phyloP scores from a whole-genome alignment of 768 basidiomycete genomes.

The Lyophyllum shimeji region DNA sequence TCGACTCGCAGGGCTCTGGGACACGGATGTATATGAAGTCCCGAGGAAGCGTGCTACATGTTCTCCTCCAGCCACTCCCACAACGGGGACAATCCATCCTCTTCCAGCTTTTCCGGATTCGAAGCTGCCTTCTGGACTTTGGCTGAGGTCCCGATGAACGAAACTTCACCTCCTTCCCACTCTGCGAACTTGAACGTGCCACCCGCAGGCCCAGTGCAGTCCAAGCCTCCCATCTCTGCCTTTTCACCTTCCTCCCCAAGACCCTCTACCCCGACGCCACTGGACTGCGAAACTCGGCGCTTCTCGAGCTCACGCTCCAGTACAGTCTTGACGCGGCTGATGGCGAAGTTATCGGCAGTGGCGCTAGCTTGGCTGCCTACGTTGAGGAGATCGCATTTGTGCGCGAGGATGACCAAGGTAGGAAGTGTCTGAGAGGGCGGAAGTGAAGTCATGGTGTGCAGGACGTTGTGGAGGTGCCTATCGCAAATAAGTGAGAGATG shows the following conservation, averaged over 20 bases:
- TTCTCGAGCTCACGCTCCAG: constrained; percentile 87
- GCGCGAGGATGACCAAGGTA: constrained; percentile 64
- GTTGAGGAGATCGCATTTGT: constrained; percentile 76
- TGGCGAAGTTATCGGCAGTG: constrained; percentile 46
- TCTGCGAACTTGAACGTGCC: constrained; percentile 69
- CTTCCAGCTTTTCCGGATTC: constrained; percentile 35
- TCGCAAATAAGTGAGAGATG: constrained; percentile 3
- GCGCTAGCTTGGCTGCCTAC: constrained; percentile 35
- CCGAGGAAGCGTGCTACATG: constrained; percentile 24
- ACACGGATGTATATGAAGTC: neutral
- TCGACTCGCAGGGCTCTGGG: too few relatives aligned
- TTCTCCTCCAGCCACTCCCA: constrained; percentile 49
- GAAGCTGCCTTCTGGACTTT: constrained; percentile 20
- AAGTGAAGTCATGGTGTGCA: constrained; percentile 69
- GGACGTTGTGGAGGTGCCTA: constrained; percentile 73
- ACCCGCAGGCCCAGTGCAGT: constrained; percentile 55
- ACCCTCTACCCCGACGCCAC: constrained; percentile 70
- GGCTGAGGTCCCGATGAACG: constrained; percentile 62
- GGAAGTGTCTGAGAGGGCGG: constrained; percentile 70
- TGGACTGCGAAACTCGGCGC: constrained; percentile 60
- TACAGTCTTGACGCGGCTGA: constrained; percentile 71
- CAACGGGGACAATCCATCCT: constrained; percentile 42
- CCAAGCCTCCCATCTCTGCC: constrained; percentile 71
- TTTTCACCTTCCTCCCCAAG: constrained; percentile 68
- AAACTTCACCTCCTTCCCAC: constrained; percentile 85